Conservation (phyloP, 768 basidiomycete species). For the Suillus placidus region DNA sequence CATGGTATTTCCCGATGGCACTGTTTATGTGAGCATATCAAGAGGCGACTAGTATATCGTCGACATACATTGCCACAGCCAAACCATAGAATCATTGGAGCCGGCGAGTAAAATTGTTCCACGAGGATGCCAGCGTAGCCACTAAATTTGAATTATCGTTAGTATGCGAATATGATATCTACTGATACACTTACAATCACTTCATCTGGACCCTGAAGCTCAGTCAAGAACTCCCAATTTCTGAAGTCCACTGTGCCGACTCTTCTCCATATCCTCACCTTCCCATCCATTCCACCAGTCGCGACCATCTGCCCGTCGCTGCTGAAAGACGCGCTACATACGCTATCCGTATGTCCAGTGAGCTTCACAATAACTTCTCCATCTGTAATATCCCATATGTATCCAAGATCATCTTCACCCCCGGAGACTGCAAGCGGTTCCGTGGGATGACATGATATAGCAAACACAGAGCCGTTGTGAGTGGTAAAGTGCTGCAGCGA, state of each 20-base stretch:
- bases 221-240: slow-evolving; percentile 93
- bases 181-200: slow-evolving; percentile 69
- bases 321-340: slow-evolving; percentile 78
- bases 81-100: slow-evolving; percentile 89
- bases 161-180: slow-evolving; percentile 13
- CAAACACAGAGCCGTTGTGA: slow-evolving; percentile 82
- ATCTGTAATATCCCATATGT: slow-evolving; percentile 86
- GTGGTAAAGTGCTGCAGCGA: slow-evolving; percentile 68
- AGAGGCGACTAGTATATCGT: slow-evolving; percentile 7
- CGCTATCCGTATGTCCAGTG: slow-evolving; percentile 92
- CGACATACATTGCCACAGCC: slow-evolving; percentile 95
- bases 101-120: slow-evolving; percentile 88
- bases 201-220: slow-evolving; percentile 93
- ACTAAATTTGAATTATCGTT: slow-evolving; percentile 58
- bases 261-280: slow-evolving; percentile 88
- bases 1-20: slow-evolving; percentile 94
- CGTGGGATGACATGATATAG: slow-evolving; percentile 81
- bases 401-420: slow-evolving; percentile 94
- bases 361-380: slow-evolving; percentile 83
- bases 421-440: slow-evolving; percentile 85
- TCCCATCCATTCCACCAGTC: slow-evolving; percentile 98
- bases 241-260: slow-evolving; percentile 74
- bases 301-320: slow-evolving; percentile 90
- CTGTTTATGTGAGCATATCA: slow-evolving; percentile 42
- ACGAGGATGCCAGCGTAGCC: slow-evolving; percentile 95